phyloP scores from a whole-genome alignment of 108 stramenopile species.

The Skeletonema tropicum region DNA sequence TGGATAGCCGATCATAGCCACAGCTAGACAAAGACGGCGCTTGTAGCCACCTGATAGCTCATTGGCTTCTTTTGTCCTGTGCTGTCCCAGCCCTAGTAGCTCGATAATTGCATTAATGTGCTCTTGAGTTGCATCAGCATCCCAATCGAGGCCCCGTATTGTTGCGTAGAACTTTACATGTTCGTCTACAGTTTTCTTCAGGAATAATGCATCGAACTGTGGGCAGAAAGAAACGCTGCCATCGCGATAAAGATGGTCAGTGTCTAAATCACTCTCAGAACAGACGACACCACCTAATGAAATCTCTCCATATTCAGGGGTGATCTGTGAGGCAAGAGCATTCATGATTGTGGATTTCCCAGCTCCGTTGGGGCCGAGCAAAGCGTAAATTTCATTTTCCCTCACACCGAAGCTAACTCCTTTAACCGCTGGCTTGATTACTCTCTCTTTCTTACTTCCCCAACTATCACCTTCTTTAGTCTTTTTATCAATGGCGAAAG shows the following conservation, averaged over 20 bases:
- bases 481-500: conserved; percentile 12
- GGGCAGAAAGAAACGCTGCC: conserved; percentile 58
- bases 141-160: conserved; percentile 51
- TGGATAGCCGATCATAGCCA: conserved; percentile 47
- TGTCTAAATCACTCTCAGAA: not conserved
- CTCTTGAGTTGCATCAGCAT: conserved; percentile 26
- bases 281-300: conserved; percentile 28
- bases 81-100: conserved; percentile 29
- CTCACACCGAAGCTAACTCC: conserved; percentile 45
- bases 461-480: not conserved
- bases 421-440: conserved; percentile 40
- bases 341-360: conserved; percentile 49
- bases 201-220: conserved; percentile 68
- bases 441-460: not conserved
- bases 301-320: conserved; percentile 40
- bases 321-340: conserved; percentile 34
- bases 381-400: conserved; percentile 23
- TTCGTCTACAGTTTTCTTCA: conserved; percentile 60
- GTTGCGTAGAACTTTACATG: conserved; percentile 60
- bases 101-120: conserved; percentile 35
- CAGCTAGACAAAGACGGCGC: conserved; percentile 22
- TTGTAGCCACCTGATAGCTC: conserved; percentile 41
- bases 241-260: conserved; percentile 18
- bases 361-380: not conserved
- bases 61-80: conserved; percentile 16